Evolutionary conservation across 2,329 filamentous ascomycete species (phyloP), one percentile per base, ranked within the genome.

Genomic region (Ophiostoma pallidulum): DNA sequence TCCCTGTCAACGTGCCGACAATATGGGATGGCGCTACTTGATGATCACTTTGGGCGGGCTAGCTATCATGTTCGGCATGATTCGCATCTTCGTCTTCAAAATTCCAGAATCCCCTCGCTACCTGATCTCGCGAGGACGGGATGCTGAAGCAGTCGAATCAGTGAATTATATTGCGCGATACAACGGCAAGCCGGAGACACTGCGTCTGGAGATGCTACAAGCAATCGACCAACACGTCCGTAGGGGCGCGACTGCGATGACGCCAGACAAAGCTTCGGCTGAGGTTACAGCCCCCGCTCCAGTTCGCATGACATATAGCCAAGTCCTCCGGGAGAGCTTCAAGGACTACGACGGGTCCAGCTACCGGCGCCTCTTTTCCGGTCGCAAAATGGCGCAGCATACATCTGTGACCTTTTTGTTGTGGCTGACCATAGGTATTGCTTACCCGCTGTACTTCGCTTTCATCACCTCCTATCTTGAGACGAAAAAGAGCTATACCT

Each of bases 401-500:
- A 62, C 64, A 1, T 52, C 56, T 0, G 56, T 71, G 5, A 65
- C 62, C 1, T 70, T 68, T 51, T 52, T 65, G 4, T 62, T 69
- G 36, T 71, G 68, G 69, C 51, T 69, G 4, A 69, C 65, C 0
- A 67, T 71, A 26, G 68, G 67, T n/a, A 63, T 72, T 19, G 68
- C 65, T 2, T 71, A 71, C 52, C 69, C 69, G 4, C 60, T 72
- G 0, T 72, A 69, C 55, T 69, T 69, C 54, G 66, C 64, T 38
- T 72, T 71, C 46, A 65, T 72, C 41, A 67, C 68, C 1, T 68
- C 66, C 0, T 72, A 72, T 47, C 61, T 71, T 7, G 62, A 63
- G 16, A 66, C 60, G 8, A 64, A 66, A 45, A 63, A 60, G 41
- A 58, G 58, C 3, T 73, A 82, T 18, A 82, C 84, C 5, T 79